phyloP scores from a whole-genome alignment of 208 protist genomes.

The Wallacemonas sp. region DNA sequence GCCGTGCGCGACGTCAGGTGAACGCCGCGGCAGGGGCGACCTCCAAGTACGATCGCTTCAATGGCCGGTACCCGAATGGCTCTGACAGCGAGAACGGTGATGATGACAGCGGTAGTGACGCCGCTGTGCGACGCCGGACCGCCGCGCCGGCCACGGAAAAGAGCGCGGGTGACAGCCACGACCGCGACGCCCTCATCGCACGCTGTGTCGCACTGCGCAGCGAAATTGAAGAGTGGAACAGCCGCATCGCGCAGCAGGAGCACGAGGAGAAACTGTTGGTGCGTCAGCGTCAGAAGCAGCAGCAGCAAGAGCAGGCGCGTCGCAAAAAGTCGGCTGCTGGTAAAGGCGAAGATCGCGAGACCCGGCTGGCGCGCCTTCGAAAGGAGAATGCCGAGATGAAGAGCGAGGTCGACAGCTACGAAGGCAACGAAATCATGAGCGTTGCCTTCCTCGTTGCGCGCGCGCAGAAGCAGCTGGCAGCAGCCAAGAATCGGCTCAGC shows the following conservation, averaged over 20 bases:
- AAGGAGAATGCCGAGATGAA: constrained; percentile 34
- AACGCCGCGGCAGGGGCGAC: constrained; percentile 2
- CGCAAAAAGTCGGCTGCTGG: not conserved
- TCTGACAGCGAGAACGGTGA: not conserved
- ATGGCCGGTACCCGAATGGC: not conserved
- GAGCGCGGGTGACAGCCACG: too few species aligned
- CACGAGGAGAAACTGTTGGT: not conserved
- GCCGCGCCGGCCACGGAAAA: not conserved
- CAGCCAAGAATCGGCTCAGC: constrained; percentile 36
- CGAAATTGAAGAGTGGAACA: constrained; percentile 32
- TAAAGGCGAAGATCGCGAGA: not conserved
- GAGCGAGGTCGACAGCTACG: constrained; percentile 29
- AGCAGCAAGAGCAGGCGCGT: not conserved
- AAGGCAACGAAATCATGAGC: constrained; percentile 31
- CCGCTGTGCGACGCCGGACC: not conserved
- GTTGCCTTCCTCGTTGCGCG: constrained; percentile 40
- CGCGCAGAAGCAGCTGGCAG: constrained; percentile 47
- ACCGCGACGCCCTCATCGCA: constrained; percentile 31
- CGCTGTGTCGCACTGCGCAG: constrained; percentile 28
- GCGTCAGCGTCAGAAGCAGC: constrained; percentile 6
- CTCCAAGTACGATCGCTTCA: constrained; percentile 4
- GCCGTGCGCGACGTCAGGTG: not conserved
- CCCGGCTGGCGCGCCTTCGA: constrained; percentile 27
- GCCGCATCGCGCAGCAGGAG: constrained; percentile 28
- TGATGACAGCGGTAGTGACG: not conserved